Conservation (phyloP, 176 grass and related monocot genomes). For the Ananas comosus region DNA sequence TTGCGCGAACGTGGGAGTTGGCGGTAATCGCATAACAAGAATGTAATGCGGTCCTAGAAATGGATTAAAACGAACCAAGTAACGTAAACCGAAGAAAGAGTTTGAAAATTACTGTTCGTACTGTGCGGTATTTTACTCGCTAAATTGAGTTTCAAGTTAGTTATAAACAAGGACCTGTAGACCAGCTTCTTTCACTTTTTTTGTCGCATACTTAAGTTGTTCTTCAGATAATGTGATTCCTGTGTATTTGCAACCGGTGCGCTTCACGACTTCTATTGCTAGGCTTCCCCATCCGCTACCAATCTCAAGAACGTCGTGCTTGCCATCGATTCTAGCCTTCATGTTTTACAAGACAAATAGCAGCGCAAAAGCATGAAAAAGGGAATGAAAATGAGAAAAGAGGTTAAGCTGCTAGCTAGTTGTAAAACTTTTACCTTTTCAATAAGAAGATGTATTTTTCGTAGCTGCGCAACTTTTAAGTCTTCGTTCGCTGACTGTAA, state of each 20-base stretch:
- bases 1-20: slow-evolving; percentile 40
- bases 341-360: slow-evolving; percentile 10
- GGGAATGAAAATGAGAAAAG: neutral
- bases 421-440: slow-evolving; percentile 45
- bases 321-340: slow-evolving; percentile 62
- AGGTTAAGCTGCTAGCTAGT: no score
- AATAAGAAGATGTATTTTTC: slow-evolving; percentile 65
- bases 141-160: neutral
- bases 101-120: no score
- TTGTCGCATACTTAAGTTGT: slow-evolving; percentile 50
- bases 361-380: neutral
- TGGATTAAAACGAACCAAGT: neutral
- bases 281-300: slow-evolving; percentile 78
- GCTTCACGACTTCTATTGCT: slow-evolving; percentile 70
- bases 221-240: slow-evolving; percentile 79
- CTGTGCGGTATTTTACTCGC: no score
- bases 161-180: slow-evolving; percentile 40
- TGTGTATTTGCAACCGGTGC: slow-evolving; percentile 83
- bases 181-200: slow-evolving; percentile 62
- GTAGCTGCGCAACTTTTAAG: slow-evolving; percentile 60
- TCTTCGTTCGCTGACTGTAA: slow-evolving; percentile 56
- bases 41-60: slow-evolving; percentile 54
- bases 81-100: no score
- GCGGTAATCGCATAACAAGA: slow-evolving; percentile 73
- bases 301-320: slow-evolving; percentile 86